Percentiles rank a stretch among this genome's conserved stretches.
phyloP scores from a whole-genome alignment of 176 grass and related monocot genomes.

The Carex parvula region DNA sequence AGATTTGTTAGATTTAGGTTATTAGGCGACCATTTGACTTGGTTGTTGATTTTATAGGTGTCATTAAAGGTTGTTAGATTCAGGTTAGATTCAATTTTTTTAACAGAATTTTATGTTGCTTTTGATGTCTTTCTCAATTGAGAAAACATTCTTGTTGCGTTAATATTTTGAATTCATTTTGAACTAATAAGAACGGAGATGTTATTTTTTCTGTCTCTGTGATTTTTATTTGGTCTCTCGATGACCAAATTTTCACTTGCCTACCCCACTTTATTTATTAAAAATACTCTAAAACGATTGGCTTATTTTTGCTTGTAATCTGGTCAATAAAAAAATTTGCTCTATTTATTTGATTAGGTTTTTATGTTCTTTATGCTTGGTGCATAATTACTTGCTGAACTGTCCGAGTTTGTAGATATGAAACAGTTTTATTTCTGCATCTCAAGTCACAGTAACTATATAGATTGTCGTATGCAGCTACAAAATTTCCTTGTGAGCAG shows the following conservation, averaged over 20 bases:
- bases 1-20: constrained; percentile 4
- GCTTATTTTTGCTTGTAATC: background rate
- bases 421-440: no score
- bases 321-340: background rate
- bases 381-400: background rate
- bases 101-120: background rate
- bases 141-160: background rate
- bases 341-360: no score
- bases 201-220: background rate
- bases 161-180: constrained; percentile 1
- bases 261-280: background rate
- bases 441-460: no score
- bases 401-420: background rate
- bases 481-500: no score
- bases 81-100: constrained; percentile 7
- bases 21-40: constrained; percentile 7
- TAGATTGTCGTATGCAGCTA: no score
- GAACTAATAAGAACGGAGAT: background rate
- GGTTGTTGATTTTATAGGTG: constrained; percentile 5
- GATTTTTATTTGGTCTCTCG: background rate
- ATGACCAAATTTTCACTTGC: background rate
- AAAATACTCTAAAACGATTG: background rate
- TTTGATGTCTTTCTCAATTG: background rate
- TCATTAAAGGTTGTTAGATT: constrained; percentile 9
- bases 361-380: background rate